A percentile compares a stretch with the other conserved stretches of the same genome.
Conservation (phyloP, 306 rosid species). For the Senna siamea region DNA sequence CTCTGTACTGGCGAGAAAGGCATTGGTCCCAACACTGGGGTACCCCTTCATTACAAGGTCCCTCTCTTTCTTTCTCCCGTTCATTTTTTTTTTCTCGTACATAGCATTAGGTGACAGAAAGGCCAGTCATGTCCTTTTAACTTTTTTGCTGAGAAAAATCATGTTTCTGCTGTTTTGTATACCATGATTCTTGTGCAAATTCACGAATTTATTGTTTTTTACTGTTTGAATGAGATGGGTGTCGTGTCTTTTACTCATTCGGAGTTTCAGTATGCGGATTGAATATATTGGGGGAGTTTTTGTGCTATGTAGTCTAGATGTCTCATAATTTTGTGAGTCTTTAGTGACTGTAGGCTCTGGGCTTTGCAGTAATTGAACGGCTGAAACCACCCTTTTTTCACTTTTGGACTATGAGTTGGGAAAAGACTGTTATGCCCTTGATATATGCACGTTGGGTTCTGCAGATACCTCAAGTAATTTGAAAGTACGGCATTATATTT, state of each 20-base stretch:
- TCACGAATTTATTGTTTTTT: not conserved
- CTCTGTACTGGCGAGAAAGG: conserved; percentile 94
- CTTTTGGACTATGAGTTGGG: conserved; percentile 25
- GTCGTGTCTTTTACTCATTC: not conserved
- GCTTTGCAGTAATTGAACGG: conserved; percentile 25
- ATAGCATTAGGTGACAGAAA: not conserved
- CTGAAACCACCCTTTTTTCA: conserved; percentile 4
- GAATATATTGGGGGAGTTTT: not conserved
- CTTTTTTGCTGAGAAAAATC: not conserved
- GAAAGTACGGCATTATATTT: not conserved
- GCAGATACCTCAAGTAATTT: conserved; percentile 6
- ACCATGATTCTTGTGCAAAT: not conserved
- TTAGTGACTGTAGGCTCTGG: conserved; percentile 20
- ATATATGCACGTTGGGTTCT: not conserved
- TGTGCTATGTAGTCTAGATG: not conserved
- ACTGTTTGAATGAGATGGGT: too few relatives aligned
- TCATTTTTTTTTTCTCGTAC: not conserved
- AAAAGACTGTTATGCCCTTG: conserved; percentile 37
- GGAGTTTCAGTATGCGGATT: not conserved
- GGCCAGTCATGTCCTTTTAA: not conserved
- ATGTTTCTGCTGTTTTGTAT: not conserved
- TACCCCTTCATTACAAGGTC: conserved; percentile 89
- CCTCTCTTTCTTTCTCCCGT: not conserved
- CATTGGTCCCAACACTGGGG: conserved; percentile 76
- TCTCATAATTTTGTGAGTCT: not conserved